Evolutionary conservation across 805 yeast genomes (phyloP), one percentile per base, ranked within the genome.

Genomic region (Kodamaea kaohsiungensis): DNA sequence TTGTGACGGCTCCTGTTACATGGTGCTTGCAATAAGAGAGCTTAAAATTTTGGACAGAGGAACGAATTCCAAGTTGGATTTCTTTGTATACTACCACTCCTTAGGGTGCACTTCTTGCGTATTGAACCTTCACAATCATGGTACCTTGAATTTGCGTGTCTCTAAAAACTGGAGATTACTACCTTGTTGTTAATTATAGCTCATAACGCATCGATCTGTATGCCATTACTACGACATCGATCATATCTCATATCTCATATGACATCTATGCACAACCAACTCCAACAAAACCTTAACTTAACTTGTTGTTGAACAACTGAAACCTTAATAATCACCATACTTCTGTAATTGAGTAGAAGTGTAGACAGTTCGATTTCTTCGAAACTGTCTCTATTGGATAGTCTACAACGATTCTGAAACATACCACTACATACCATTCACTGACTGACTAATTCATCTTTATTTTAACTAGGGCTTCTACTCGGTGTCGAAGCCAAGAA

Each of bases 21-120:
- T 40, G n/a, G 45, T 40, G 25, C 45, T 40, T 40, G 45, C 45
- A 40, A 40, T 40, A 40, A 17, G 35, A 30, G 35, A 22, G 25
- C 25, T 12, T 30, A 9, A 30, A 30, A 30, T 5, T 12, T 30
- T 9, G 35, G 35, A 9, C 35, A 2, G 2, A 30, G 35, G 35
- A 30, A 8, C 35, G 35, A 30, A 30, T 30, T 30, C 35, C 35
- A 30, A 10, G 35, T 12, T 30, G 10, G 35, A 5, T 30, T 30
- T 30, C 35, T 12, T 30, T 8, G 35, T 30, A 12, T 30, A 10
- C 35, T 30, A 30, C 35, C 35, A 12, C 35, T 30, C 35, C 35
- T 30, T 30, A 8, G 13, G 35, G 35, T 30, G 35, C 35, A 8
- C 13, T 9, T 30, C 35, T 30, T 30, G 35, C 35, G 35, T 30